These are phyloP conservation scores for Gossypium arboreum DNA, from an alignment of 345 rosid genomes.

Conservation along the genomic window DNA sequence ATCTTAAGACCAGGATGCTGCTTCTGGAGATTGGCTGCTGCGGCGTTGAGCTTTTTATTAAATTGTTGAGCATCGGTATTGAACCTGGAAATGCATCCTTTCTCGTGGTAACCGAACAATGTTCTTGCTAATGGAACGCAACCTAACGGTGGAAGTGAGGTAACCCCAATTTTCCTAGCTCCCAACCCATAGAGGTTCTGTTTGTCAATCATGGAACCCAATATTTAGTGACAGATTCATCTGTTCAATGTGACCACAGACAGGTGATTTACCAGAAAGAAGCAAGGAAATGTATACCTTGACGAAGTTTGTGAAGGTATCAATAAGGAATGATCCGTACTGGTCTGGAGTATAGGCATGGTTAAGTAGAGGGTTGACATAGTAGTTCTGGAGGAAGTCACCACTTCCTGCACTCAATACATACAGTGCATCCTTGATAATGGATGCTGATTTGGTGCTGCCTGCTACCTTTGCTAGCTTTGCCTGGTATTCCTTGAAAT, in stretches of 20 bases:
- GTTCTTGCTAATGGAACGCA: constrained; percentile 85
- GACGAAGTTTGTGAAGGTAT: constrained; percentile 48
- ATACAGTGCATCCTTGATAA: constrained; percentile 57
- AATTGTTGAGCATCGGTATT: constrained; percentile 68
- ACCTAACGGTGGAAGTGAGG: constrained; percentile 86
- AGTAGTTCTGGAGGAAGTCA: constrained; percentile 83
- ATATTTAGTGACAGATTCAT: neutral
- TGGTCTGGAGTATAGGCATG: constrained; percentile 54
- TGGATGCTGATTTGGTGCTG: constrained; percentile 45
- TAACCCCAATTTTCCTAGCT: constrained; percentile 83
- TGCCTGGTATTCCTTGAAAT: constrained; percentile 70
- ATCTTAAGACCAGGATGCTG: constrained; percentile 63
- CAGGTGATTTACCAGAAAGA: neutral
- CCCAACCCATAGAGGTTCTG: constrained; percentile 65
- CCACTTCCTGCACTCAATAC: constrained; percentile 82
- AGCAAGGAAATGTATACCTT: constrained; percentile 35
- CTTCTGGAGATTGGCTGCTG: constrained; percentile 57
- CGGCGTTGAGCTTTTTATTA: constrained; percentile 63
- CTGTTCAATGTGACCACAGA: neutral
- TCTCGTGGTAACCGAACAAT: constrained; percentile 56
- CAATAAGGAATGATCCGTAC: constrained; percentile 57
- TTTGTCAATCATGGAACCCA: constrained; percentile 2
- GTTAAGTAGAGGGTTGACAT: constrained; percentile 64
- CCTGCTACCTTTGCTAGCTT: constrained; percentile 68
- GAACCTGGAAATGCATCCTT: constrained; percentile 63